phyloP scores from a whole-genome alignment of 495 filamentous ascomycete species.

The Penicillium herquei region DNA sequence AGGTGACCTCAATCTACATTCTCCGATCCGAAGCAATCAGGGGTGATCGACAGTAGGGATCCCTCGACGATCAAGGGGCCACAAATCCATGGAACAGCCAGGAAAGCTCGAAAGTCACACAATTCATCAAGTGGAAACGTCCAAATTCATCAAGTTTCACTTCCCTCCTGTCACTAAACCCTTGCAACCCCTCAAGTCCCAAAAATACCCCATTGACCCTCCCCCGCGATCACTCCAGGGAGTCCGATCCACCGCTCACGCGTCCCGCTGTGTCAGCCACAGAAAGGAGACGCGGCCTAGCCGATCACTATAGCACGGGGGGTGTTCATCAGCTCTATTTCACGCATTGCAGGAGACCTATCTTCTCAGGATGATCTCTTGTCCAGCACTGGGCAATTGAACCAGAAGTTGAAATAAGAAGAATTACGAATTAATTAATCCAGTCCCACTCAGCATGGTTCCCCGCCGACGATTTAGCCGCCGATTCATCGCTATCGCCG shows the following conservation, averaged over 20 bases:
- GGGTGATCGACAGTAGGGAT: background rate
- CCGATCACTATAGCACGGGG: constrained; percentile 7
- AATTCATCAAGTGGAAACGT: background rate
- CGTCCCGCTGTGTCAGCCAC: constrained; percentile 18
- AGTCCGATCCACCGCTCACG: constrained; percentile 6
- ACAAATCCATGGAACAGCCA: background rate
- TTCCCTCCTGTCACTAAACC: background rate
- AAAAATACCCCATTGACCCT: background rate
- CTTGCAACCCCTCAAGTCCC: too few relatives aligned
- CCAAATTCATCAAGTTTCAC: background rate
- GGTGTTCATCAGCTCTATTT: constrained; percentile 3
- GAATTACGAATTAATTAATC: background rate
- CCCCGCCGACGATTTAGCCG: constrained; percentile 31
- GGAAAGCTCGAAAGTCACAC: background rate
- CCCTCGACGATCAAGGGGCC: constrained; percentile 1
- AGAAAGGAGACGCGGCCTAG: constrained; percentile 11
- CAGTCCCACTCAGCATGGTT: constrained; percentile 23
- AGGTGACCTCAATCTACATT: too few relatives aligned
- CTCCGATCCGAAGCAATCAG: background rate
- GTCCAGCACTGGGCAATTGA: constrained; percentile 15
- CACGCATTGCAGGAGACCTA: constrained; percentile 7
- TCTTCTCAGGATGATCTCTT: constrained; percentile 14
- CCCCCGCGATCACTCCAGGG: background rate
- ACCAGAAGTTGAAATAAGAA: background rate
- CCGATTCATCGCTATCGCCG: constrained; percentile 26